A percentile compares a stretch with the other conserved stretches of the same genome.
These are phyloP conservation scores for Cetradonia linearis DNA, from an alignment of 495 filamentous ascomycete genomes.

Conservation along the genomic window DNA sequence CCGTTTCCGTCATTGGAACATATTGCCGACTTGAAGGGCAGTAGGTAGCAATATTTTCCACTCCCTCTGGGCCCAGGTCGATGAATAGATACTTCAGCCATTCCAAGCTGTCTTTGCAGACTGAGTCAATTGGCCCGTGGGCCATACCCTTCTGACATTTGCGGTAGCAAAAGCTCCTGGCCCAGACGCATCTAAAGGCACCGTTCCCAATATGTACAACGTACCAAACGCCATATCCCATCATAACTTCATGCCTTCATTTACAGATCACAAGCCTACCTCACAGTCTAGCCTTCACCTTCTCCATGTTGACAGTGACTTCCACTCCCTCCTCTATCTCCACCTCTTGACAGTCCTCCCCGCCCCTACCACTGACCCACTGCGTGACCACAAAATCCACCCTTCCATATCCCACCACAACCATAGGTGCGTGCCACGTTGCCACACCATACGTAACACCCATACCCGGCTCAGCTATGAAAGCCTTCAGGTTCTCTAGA, in stretches of 20 bases:
- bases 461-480: slow-evolving; percentile 67
- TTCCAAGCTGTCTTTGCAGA: not conserved
- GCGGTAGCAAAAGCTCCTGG: not conserved
- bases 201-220: not conserved
- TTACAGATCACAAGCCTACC: too few species aligned
- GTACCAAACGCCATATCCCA: slow-evolving; percentile 3
- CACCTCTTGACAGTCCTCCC: slow-evolving; percentile 88
- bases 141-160: not conserved
- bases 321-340: slow-evolving; percentile 19
- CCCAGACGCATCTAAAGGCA: not conserved
- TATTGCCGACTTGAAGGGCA: not conserved
- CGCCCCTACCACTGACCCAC: slow-evolving; percentile 69
- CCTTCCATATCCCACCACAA: slow-evolving; percentile 57
- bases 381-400: slow-evolving; percentile 85
- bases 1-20: not conserved
- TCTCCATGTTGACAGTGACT: not conserved
- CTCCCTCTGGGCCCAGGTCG: not conserved
- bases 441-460: slow-evolving; percentile 85
- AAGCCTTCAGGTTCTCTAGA: slow-evolving; percentile 57
- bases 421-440: slow-evolving; percentile 98
- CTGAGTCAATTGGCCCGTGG: not conserved
- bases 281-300: slow-evolving; percentile 2
- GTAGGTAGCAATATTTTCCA: not conserved
- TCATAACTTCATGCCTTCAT: slow-evolving; percentile 1
- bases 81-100: not conserved